Base-by-base conservation (phyloP, 2,329 filamentous ascomycete genomes). In the Verticillium tricorpus region DNA sequence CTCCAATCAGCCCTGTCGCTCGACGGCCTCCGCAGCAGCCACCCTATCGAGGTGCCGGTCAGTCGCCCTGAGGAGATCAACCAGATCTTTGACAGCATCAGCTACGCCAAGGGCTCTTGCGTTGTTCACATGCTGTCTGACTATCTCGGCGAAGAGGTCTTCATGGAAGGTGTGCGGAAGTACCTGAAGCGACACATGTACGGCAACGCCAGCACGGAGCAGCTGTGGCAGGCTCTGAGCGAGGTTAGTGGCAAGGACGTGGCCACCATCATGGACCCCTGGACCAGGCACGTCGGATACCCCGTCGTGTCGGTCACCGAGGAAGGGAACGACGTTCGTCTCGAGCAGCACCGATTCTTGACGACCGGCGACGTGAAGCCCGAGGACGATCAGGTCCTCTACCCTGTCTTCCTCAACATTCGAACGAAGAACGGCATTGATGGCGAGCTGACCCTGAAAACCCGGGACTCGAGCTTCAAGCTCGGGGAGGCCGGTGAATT, bases 141-240 rank as follows among this genome's bases (percentile, higher is more conserved):
- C 67, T 96, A 96, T 71, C 82, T 98, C 28, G 94, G 94, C 58
- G 94, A 98, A 75, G 92, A 97, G 54, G 83, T 86, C 19, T 98
- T 98, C 82, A 87, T 98, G 73, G 91, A 97, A 74, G 94, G 94
- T 72, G 90, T 98, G 60, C 87, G 93, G 59, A 85, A 86, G 61
- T 98, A 98, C 74, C 86, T 98, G 69, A 96, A 94, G 82, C 96
- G 95, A 80, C 93, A 97, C 73, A 92, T 93, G n/a, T 98, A 95
- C 72, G 90, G 92, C 56, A 98, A 98, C 81, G 97, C 94, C 1
- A 85, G 92, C 73, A 98, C 94, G 1, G 86, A 89, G 59, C 93
- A 98, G 70, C 83, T 98, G 28, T 98, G 94, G 94, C 87, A 89
- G 62, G 90, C 93, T 35, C 83, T 98, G 52, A 90, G 89, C 64